A percentile compares a stretch with the other conserved stretches of the same genome.
Evolutionary conservation across 352 stramenopile genomes (phyloP).

Genomic region (Globisporangium heterothallicum): DNA sequence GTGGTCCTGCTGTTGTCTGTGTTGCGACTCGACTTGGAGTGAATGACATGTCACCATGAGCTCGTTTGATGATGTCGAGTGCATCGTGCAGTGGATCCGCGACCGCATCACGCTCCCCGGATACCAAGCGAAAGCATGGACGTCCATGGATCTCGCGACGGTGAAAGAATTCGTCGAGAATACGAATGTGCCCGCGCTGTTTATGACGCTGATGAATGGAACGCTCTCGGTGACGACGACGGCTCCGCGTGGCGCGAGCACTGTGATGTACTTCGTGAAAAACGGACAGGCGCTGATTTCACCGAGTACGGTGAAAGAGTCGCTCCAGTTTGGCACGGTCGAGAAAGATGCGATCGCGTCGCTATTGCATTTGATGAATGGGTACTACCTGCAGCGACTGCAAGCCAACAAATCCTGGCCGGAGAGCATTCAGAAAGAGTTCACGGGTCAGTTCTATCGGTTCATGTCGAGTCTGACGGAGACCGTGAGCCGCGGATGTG

Average conservation of each 20-base stretch:
- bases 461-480: conserved; percentile 96
- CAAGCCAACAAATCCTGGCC: conserved; percentile 84
- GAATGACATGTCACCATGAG: too few relatives aligned
- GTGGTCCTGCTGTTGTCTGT: too few relatives aligned
- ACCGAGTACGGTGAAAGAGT: conserved; percentile 45
- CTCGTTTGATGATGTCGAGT: conserved; percentile 82
- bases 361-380: conserved; percentile 82
- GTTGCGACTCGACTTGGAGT: too few relatives aligned
- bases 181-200: conserved; percentile 59
- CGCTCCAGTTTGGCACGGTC: conserved; percentile 75
- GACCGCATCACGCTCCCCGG: conserved; percentile 71
- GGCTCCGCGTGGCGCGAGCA: conserved; percentile 38
- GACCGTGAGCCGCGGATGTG: conserved; percentile 84
- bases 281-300: conserved; percentile 69
- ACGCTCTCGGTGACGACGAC: conserved; percentile 47
- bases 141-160: conserved; percentile 67
- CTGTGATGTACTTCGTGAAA: conserved; percentile 88
- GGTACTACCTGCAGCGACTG: conserved; percentile 75
- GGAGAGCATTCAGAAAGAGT: conserved; percentile 92
- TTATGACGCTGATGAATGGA: conserved; percentile 49
- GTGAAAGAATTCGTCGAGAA: conserved; percentile 83
- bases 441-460: conserved; percentile 91
- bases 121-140: conserved; percentile 67
- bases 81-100: conserved; percentile 81
- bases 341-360: conserved; percentile 74